These are phyloP conservation scores for Aspergillus sp. DNA, from an alignment of 2,329 filamentous ascomycete species.

Conservation along the genomic window DNA sequence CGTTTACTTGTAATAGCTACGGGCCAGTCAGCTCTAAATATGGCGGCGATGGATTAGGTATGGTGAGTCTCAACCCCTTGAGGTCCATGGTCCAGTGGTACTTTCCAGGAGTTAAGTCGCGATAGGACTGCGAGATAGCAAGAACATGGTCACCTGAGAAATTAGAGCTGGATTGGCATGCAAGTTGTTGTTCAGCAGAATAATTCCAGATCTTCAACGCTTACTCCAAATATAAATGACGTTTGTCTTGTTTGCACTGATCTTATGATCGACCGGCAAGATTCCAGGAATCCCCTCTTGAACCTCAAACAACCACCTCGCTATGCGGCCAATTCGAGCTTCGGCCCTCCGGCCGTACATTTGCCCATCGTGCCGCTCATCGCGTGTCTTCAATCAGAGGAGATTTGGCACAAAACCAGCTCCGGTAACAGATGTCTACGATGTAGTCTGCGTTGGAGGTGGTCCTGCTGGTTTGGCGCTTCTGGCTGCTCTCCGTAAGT, in stretches of 20 bases:
- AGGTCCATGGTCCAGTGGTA: no score
- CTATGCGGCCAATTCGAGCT: conserved; percentile 36
- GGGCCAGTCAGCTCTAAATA: no score
- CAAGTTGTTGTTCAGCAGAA: background rate
- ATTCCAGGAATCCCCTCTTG: background rate
- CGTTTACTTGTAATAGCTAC: no score
- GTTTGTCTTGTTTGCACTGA: conserved; percentile 22
- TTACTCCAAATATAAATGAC: background rate
- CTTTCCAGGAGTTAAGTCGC: no score
- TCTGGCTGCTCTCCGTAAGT: conserved; percentile 70
- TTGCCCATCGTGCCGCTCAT: conserved; percentile 40
- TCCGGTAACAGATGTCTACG: conserved; percentile 71
- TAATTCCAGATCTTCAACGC: no score
- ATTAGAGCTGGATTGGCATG: background rate
- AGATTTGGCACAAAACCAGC: conserved; percentile 35
- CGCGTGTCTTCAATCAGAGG: conserved; percentile 24
- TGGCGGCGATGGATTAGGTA: no score
- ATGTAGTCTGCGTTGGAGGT: conserved; percentile 88
- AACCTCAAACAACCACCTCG: conserved; percentile 14
- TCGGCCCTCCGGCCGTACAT: conserved; percentile 38
- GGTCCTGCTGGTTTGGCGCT: conserved; percentile 87
- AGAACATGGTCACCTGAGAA: background rate
- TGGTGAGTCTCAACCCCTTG: no score
- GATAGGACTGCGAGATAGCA: no score
- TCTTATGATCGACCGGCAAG: conserved; percentile 8